Base-by-base conservation (phyloP, 345 rosid species). In the Physaria fendleri region DNA sequence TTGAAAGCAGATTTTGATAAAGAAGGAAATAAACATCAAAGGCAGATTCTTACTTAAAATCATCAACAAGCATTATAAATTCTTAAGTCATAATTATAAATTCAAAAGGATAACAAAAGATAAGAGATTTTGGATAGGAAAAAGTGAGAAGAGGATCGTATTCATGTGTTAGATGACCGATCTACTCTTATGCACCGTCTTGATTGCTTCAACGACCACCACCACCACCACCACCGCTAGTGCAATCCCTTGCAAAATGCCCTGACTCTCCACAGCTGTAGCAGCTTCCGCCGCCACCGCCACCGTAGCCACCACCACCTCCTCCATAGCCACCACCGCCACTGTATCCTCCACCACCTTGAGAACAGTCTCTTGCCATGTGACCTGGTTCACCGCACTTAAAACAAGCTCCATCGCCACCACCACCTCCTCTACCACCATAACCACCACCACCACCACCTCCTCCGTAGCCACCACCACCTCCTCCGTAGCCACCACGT, bases 191-290 rank as follows among this genome's bases (percentile, higher is more conserved):
- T 7, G n/a, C 8, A 53, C 53, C 33, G 25, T 14, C 27, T 35
- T 21, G 23, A 15, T 46, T 25, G 35, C 51, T 50, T 73, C 67
- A 78, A 32, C 83, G 82, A 8, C 77, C 72, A 9, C 69, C 65
- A 9, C 69, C 65, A 32, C 83, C 81, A 8, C 77, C 72, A 9
- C 69, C 65, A 9, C 69, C 65, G 41, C 76, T 80, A 0, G 92
- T 76, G 56, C 97, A 90, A 28, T 90, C 97, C 65, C 95, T 66
- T 0, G 97, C 92, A 12, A 84, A 86, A 59, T 90, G 97, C 0
- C 97, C 97, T 0, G 87, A 64, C 43, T 62, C 86, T 0, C 97
- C 97, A 32, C 97, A 90, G 79, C 72, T 82, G 68, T 81, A 90
- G 48, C 97, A 90, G 73, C 59, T 71, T 3, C 80, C 80, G 0